Conservation (phyloP, 805 yeast genomes). For the Jamesozyma gamospora region DNA sequence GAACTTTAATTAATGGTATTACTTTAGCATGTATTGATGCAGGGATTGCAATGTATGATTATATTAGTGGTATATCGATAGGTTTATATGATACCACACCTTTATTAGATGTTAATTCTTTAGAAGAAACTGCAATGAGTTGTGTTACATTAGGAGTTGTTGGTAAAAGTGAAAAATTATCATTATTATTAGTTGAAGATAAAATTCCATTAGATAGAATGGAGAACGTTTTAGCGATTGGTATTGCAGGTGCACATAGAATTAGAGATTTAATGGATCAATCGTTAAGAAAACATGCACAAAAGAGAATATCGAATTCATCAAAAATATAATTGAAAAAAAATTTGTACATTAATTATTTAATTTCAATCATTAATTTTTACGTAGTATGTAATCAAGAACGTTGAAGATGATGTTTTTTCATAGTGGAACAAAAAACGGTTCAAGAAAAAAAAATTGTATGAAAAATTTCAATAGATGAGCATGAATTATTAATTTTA, state of each 20-base stretch:
- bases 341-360: too few species aligned
- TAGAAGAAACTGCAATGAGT: constrained; percentile 81
- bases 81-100: constrained; percentile 75
- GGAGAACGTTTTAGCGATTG: constrained; percentile 67
- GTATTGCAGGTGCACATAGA: constrained; percentile 78
- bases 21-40: constrained; percentile 90
- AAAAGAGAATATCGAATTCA: constrained; percentile 40
- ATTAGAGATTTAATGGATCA: constrained; percentile 78
- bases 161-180: constrained; percentile 72
- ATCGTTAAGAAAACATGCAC: constrained; percentile 70
- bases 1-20: constrained; percentile 73
- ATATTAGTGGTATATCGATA: constrained; percentile 68
- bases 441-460: too few species aligned
- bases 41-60: constrained; percentile 89
- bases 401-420: too few species aligned
- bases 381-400: too few species aligned
- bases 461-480: too few species aligned
- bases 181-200: constrained; percentile 69
- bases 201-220: constrained; percentile 74
- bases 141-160: constrained; percentile 73
- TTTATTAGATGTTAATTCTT: constrained; percentile 66
- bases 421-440: too few species aligned
- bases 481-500: too few species aligned
- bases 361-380: too few species aligned
- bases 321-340: constrained; percentile 2